Evolutionary conservation across 345 rosid genomes (phyloP).

Genomic region (Microthlaspi erraticum): DNA sequence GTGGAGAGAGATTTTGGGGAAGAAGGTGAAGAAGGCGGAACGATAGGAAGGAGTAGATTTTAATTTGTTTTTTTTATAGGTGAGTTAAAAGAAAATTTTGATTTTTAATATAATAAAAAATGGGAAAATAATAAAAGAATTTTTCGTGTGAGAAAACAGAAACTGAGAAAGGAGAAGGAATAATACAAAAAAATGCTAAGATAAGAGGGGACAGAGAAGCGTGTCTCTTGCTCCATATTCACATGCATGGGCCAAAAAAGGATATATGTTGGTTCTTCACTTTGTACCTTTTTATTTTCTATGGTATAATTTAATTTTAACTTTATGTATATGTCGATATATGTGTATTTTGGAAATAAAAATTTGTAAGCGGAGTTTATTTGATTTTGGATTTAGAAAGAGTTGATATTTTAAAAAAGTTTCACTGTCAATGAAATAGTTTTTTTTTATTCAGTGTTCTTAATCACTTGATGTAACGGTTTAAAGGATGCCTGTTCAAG

Average conservation of each 20-base stretch:
- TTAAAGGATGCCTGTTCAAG: too few relatives aligned
- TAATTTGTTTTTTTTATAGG: constrained; percentile 34
- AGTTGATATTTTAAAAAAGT: too few relatives aligned
- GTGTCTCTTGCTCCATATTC: constrained; percentile 43
- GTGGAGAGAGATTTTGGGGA: constrained; percentile 31
- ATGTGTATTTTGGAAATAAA: background rate
- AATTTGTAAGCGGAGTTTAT: background rate
- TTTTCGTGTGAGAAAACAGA: constrained; percentile 30
- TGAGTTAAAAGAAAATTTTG: background rate
- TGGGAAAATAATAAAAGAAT: background rate
- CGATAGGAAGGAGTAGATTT: constrained; percentile 25
- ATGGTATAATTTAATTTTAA: background rate
- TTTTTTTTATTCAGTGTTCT: too few relatives aligned
- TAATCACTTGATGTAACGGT: too few relatives aligned
- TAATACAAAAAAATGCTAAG: constrained; percentile 9
- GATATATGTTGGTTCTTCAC: constrained; percentile 40
- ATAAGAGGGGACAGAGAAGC: constrained; percentile 45
- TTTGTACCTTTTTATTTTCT: constrained; percentile 18
- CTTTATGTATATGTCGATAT: background rate
- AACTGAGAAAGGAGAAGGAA: constrained; percentile 21
- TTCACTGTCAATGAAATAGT: too few relatives aligned
- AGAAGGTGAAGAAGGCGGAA: constrained; percentile 35
- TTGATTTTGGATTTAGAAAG: background rate
- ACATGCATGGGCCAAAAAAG: constrained; percentile 49
- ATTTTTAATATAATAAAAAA: background rate